phyloP scores from a whole-genome alignment of 2,329 filamentous ascomycete species.

The Pestalotiopsis sp. region DNA sequence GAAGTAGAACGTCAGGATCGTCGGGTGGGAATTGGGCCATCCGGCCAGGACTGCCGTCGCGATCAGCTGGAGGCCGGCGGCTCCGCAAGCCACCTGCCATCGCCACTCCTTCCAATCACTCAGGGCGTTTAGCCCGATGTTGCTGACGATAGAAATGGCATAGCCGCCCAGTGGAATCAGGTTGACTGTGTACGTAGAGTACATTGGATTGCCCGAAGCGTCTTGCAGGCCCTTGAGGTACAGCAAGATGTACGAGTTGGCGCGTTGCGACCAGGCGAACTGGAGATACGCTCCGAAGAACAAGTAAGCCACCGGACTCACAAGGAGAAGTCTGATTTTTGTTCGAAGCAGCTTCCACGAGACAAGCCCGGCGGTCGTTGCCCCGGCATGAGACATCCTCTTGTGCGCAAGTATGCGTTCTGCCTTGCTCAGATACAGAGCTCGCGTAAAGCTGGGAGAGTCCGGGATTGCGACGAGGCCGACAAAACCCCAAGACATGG shows the following conservation, averaged over 20 bases:
- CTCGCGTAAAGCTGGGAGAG: constrained; percentile 25
- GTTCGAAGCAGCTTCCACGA: constrained; percentile 15
- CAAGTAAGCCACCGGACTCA: constrained; percentile 24
- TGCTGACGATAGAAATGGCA: constrained; percentile 35
- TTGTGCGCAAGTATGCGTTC: constrained; percentile 19
- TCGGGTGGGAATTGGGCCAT: constrained; percentile 34
- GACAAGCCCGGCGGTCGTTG: constrained; percentile 21
- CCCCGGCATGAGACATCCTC: constrained; percentile 18
- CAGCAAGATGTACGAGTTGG: constrained; percentile 28
- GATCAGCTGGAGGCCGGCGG: constrained; percentile 19
- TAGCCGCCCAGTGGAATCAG: constrained; percentile 28
- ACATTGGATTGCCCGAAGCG: constrained; percentile 13
- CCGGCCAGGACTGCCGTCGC: constrained; percentile 35
- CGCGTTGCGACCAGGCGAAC: constrained; percentile 26
- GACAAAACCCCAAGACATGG: constrained; percentile 41
- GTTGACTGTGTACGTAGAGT: constrained; percentile 28
- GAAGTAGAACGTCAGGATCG: constrained; percentile 38
- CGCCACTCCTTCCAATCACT: constrained; percentile 41
- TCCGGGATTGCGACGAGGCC: constrained; percentile 41
- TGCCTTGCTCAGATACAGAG: constrained; percentile 19
- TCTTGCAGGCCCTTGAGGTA: constrained; percentile 26
- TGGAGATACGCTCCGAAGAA: constrained; percentile 26
- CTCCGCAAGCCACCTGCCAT: constrained; percentile 38
- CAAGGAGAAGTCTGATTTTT: constrained; percentile 20
- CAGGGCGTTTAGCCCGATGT: constrained; percentile 35